Percentiles rank a stretch among this genome's conserved stretches.
Conservation (phyloP, 495 filamentous ascomycete genomes). For the Trichoderma parareesei region DNA sequence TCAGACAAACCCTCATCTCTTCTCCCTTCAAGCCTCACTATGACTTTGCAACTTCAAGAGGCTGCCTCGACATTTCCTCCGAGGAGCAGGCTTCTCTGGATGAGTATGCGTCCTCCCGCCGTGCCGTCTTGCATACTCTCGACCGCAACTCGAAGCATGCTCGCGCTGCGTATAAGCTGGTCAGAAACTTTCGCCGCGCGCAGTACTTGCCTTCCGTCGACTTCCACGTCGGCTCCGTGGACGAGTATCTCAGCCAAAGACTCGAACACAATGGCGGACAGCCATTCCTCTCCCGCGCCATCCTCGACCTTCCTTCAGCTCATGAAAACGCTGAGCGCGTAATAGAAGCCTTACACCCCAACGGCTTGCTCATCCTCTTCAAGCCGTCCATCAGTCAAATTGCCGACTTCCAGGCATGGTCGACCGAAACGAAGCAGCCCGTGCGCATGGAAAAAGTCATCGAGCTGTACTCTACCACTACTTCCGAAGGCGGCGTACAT, state of each 20-base stretch:
- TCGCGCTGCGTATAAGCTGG: slow-evolving; percentile 48
- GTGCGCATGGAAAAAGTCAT: slow-evolving; percentile 9
- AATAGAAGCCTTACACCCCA: slow-evolving; percentile 44
- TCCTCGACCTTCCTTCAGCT: slow-evolving; percentile 62
- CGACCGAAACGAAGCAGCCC: slow-evolving; percentile 15
- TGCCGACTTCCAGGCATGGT: slow-evolving; percentile 43
- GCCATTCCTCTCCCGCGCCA: slow-evolving; percentile 57
- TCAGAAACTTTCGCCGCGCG: slow-evolving; percentile 58
- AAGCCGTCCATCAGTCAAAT: slow-evolving; percentile 74
- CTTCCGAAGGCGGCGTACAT: background rate
- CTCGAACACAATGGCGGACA: slow-evolving; percentile 29
- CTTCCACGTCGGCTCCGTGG: slow-evolving; percentile 61
- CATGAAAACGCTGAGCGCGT: slow-evolving; percentile 32
- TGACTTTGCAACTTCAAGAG: background rate
- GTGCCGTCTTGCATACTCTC: slow-evolving; percentile 63
- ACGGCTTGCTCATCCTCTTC: slow-evolving; percentile 60
- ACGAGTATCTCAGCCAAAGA: slow-evolving; percentile 51
- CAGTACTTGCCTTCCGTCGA: slow-evolving; percentile 59
- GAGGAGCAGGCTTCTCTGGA: background rate
- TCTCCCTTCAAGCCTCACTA: slow-evolving; percentile 15
- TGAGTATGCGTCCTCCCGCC: slow-evolving; percentile 43
- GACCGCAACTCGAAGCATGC: slow-evolving; percentile 54
- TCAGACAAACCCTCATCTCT: slow-evolving; percentile 10
- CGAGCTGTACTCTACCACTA: background rate
- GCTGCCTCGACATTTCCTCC: background rate